phyloP scores from a whole-genome alignment of 2,329 filamentous ascomycete genomes.

The Botrytis fragariae region DNA sequence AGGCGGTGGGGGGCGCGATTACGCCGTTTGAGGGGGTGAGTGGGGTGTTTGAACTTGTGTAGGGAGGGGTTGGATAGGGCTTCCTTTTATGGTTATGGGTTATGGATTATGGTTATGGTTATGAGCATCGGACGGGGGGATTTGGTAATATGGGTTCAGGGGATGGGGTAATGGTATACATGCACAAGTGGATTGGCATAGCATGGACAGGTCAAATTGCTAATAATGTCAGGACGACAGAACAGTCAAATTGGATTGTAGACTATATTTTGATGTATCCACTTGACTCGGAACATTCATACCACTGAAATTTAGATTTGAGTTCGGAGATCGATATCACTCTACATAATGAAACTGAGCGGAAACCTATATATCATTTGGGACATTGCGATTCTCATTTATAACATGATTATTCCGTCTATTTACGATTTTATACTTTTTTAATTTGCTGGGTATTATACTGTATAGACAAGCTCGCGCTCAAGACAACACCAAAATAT shows the following conservation, averaged over 20 bases:
- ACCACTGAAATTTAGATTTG: not conserved
- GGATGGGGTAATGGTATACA: not conserved
- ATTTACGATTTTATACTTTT: conserved; percentile 23
- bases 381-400: not conserved
- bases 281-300: not conserved
- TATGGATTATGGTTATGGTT: not conserved
- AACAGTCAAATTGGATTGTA: not conserved
- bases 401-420: not conserved
- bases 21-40: conserved; percentile 68
- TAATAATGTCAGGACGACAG: not conserved
- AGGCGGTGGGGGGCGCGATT: conserved; percentile 58
- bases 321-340: not conserved
- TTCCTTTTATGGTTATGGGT: not conserved
- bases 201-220: not conserved
- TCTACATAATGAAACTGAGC: not conserved
- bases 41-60: conserved; percentile 45
- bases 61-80: not conserved
- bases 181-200: not conserved
- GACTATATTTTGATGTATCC: not conserved
- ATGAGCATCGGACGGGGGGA: not conserved
- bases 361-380: not conserved
- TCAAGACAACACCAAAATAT: conserved; percentile 8
- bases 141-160: not conserved
- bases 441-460: conserved; percentile 20
- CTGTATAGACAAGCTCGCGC: conserved; percentile 4